These are phyloP conservation scores for Lachnellula arida DNA, from an alignment of 2,329 filamentous ascomycete species.

Conservation along the genomic window DNA sequence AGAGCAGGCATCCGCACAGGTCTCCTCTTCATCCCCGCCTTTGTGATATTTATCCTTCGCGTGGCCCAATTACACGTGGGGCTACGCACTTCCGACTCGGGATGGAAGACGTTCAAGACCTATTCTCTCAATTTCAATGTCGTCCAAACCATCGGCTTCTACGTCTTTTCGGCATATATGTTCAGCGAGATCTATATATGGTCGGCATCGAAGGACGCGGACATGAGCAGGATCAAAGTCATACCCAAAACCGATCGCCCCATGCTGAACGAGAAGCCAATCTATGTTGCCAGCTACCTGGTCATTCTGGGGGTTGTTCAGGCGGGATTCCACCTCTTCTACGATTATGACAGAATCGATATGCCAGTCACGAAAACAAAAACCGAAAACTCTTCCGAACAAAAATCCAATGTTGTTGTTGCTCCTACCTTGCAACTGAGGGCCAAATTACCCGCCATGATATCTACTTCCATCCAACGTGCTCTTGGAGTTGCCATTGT, in stretches of 20 bases:
- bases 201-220: constrained; percentile 54
- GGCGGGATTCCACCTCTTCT: constrained; percentile 62
- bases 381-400: constrained; percentile 29
- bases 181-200: constrained; percentile 80
- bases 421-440: constrained; percentile 37
- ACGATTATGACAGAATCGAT: constrained; percentile 61
- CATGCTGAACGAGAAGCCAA: constrained; percentile 77
- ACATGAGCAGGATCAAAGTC: constrained; percentile 69
- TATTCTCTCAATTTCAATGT: constrained; percentile 52
- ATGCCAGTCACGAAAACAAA: constrained; percentile 38
- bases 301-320: constrained; percentile 65
- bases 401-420: constrained; percentile 34
- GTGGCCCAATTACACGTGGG: constrained; percentile 79
- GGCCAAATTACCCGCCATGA: constrained; percentile 31
- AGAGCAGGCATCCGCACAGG: constrained; percentile 68
- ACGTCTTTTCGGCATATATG: constrained; percentile 69
- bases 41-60: constrained; percentile 78
- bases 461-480: constrained; percentile 29
- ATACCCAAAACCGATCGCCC: constrained; percentile 66
- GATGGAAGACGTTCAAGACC: constrained; percentile 58
- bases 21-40: constrained; percentile 69
- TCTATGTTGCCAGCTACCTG: constrained; percentile 73
- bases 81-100: constrained; percentile 64
- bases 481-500: constrained; percentile 39
- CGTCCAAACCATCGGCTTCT: constrained; percentile 69